Conservation (phyloP, 1,284 basidiomycete genomes). For the Somion occarium region DNA sequence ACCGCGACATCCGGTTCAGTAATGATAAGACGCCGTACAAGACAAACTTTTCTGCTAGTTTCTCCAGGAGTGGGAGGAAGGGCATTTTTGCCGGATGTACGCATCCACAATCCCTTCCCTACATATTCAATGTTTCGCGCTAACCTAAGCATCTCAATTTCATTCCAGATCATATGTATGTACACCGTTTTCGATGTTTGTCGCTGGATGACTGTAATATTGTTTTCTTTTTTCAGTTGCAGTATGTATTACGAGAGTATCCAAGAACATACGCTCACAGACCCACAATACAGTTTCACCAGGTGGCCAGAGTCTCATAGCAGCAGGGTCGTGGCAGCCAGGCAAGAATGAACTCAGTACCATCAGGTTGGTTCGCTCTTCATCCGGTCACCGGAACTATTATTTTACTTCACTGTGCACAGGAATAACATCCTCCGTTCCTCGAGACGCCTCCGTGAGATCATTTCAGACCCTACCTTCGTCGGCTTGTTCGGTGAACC, state of each 20-base stretch:
- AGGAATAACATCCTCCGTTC: conserved; percentile 65
- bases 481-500: conserved; percentile 71
- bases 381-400: not conserved
- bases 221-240: not conserved
- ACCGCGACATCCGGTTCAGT: conserved; percentile 87
- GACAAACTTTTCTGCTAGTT: conserved; percentile 68
- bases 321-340: conserved; percentile 83
- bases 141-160: not conserved
- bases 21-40: conserved; percentile 96
- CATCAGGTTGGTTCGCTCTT: conserved; percentile 48
- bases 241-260: not conserved
- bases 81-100: conserved; percentile 74
- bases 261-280: not conserved
- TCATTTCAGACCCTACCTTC: conserved; percentile 65
- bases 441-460: conserved; percentile 56
- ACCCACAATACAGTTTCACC: conserved; percentile 52
- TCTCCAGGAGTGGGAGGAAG: conserved; percentile 77
- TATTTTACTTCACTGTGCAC: not conserved
- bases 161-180: conserved; percentile 37
- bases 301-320: conserved; percentile 64
- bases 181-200: no score
- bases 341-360: conserved; percentile 72
- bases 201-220: not conserved
- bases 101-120: conserved; percentile 32
- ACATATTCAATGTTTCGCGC: no score